phyloP scores from a whole-genome alignment of 2,329 filamentous ascomycete species.

The Ophiostoma himal-ulmi region DNA sequence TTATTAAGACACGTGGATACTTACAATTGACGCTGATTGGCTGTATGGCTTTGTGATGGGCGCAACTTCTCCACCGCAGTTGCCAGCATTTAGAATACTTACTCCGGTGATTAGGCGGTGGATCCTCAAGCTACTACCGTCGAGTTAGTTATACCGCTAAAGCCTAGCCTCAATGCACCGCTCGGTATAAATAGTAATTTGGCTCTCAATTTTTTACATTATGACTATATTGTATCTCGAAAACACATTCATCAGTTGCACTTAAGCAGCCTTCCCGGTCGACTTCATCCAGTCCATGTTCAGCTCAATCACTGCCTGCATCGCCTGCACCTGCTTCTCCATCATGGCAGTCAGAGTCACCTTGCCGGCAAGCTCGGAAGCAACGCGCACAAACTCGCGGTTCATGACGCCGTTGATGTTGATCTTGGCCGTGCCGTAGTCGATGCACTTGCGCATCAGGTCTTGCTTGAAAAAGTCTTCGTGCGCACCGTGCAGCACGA shows the following conservation, averaged over 20 bases:
- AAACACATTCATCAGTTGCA: background rate
- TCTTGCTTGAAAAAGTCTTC: slow-evolving; percentile 33
- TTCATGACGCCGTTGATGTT: slow-evolving; percentile 44
- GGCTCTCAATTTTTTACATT: too few species aligned
- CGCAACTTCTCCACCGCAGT: too few species aligned
- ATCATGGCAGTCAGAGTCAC: slow-evolving; percentile 28
- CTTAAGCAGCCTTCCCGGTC: slow-evolving; percentile 25
- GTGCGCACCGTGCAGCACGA: slow-evolving; percentile 28
- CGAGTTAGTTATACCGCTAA: too few species aligned
- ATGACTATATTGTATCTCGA: too few species aligned
- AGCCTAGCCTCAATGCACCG: too few species aligned
- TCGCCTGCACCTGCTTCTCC: slow-evolving; percentile 27
- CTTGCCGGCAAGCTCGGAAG: slow-evolving; percentile 25
- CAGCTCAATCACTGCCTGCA: slow-evolving; percentile 27
- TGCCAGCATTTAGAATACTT: too few species aligned
- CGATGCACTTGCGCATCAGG: slow-evolving; percentile 48
- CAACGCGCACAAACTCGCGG: slow-evolving; percentile 15
- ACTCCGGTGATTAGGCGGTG: too few species aligned
- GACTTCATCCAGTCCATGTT: slow-evolving; percentile 30
- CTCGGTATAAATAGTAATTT: too few species aligned
- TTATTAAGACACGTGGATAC: too few species aligned
- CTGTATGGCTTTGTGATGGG: too few species aligned
- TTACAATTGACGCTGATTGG: too few species aligned
- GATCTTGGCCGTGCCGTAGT: slow-evolving; percentile 47
- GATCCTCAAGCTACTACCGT: too few species aligned